A percentile compares a stretch with the other conserved stretches of the same genome.
Conservation (phyloP, 371 early-diverging fungal genomes). For the Catenaria anguillulae region DNA sequence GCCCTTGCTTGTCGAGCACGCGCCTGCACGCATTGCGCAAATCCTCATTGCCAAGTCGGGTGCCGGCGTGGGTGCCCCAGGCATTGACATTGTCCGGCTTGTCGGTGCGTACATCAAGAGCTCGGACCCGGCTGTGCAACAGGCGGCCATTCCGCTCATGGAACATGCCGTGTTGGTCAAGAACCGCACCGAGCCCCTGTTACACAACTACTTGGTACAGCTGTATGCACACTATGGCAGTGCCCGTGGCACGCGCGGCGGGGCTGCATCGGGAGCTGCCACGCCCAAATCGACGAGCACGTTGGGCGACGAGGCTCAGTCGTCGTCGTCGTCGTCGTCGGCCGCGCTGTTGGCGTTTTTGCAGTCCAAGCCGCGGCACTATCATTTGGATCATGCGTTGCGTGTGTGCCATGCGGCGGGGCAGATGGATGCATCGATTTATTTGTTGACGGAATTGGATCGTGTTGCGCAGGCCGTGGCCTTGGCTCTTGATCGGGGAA, state of each 20-base stretch:
- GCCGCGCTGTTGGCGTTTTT: background rate
- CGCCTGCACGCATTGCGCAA: constrained; percentile 62
- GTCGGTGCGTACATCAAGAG: constrained; percentile 56
- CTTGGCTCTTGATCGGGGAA: constrained; percentile 60
- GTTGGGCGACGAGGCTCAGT: background rate
- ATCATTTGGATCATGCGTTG: constrained; percentile 73
- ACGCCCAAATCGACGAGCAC: constrained; percentile 33
- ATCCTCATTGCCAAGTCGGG: constrained; percentile 70
- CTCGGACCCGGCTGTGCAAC: background rate
- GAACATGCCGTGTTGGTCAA: constrained; percentile 58
- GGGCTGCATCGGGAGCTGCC: constrained; percentile 40
- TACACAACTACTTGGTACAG: constrained; percentile 81
- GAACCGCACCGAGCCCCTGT: constrained; percentile 60
- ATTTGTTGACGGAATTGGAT: constrained; percentile 66
- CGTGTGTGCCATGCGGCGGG: constrained; percentile 59
- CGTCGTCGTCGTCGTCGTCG: no score
- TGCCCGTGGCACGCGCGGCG: no score
- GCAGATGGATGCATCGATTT: constrained; percentile 60
- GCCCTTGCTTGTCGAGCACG: constrained; percentile 59
- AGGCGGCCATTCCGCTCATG: constrained; percentile 67
- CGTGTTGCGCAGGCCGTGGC: constrained; percentile 77
- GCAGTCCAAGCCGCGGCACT: constrained; percentile 27
- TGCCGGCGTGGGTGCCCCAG: no score
- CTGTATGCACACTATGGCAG: constrained; percentile 72
- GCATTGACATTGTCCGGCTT: constrained; percentile 61